Base-by-base conservation (phyloP, 148 eudicot genomes). In the Rhododendron griersonianum region DNA sequence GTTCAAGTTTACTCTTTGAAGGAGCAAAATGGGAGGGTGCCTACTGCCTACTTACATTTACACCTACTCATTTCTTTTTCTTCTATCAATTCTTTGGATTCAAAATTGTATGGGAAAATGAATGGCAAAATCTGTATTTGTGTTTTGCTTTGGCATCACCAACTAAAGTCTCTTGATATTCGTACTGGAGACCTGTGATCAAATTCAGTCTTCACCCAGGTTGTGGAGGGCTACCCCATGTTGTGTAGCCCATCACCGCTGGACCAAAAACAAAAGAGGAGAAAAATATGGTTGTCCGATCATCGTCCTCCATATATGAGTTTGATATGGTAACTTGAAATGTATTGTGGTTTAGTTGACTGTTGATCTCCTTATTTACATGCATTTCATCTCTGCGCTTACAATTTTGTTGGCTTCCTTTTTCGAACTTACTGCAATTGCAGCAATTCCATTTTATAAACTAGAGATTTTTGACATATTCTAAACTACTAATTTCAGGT, bases 401-500 rank as follows among this genome's bases (percentile, higher is more conserved):
- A 55, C 41, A 30, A 19, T 18, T 35, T 80, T 71, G 23, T 81
- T 44, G 83, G 57, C 61, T 63, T 37, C 21, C 33, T 35, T 82
- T 44, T 28, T 30, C 37, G 1, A 25, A 47, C 28, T 84, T 21
- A 84, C 50, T 35, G 14, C 25, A 50, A 18, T 45, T 51, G 61
- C 47, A 51, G 3, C 48, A 19, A 59, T 82, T 4, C 50, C 59
- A 30, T 37, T 73, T 84, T 45, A 73, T 28, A 6, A 1, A 21
- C 67, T 19, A 73, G 28, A 71, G 11, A 33, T 81, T 59, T 78
- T 86, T 86, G 30, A 11, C 48, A 76, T 9, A 30, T 83, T 51
- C 48, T 41, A 80, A 85, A 18, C 41, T 78, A 53, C 30, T 86
- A 61, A 80, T 84, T 88, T 87, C 93, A 97, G 99, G 98, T 95